Conservation (phyloP, 108 stramenopile species). For the Cyclotella sp. region DNA sequence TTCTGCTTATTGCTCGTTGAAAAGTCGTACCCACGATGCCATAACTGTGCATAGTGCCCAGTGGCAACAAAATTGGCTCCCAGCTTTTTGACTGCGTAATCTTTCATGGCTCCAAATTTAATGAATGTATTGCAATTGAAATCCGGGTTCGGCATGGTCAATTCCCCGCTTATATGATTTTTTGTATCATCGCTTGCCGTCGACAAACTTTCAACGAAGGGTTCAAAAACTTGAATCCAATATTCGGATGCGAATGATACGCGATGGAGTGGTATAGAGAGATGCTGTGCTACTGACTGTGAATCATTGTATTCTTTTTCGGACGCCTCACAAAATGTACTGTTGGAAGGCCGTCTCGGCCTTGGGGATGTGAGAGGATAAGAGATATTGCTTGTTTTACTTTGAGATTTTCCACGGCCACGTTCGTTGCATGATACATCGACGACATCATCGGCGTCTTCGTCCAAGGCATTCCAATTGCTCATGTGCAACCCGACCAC, state of each 20-base stretch:
- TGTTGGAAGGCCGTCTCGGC: constrained; percentile 4
- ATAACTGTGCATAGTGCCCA: constrained; percentile 91
- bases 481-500: constrained; percentile 84
- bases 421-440: background rate
- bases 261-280: constrained; percentile 76
- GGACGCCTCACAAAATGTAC: constrained; percentile 30
- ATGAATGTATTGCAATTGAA: constrained; percentile 91
- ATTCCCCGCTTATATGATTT: background rate
- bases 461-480: constrained; percentile 87
- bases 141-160: constrained; percentile 91
- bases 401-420: background rate
- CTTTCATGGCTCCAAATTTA: constrained; percentile 92
- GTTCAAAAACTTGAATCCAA: constrained; percentile 94
- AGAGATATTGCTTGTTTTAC: background rate
- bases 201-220: constrained; percentile 71
- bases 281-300: constrained; percentile 70
- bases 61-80: constrained; percentile 81
- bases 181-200: background rate
- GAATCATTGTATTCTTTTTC: constrained; percentile 91
- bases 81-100: constrained; percentile 61
- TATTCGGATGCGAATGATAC: constrained; percentile 89
- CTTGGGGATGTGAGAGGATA: background rate
- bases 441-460: constrained; percentile 45
- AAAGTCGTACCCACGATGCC: constrained; percentile 50
- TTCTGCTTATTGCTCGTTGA: background rate